Evolutionary conservation across 768 basidiomycete genomes (phyloP).

Genomic region (Serendipita sp.): DNA sequence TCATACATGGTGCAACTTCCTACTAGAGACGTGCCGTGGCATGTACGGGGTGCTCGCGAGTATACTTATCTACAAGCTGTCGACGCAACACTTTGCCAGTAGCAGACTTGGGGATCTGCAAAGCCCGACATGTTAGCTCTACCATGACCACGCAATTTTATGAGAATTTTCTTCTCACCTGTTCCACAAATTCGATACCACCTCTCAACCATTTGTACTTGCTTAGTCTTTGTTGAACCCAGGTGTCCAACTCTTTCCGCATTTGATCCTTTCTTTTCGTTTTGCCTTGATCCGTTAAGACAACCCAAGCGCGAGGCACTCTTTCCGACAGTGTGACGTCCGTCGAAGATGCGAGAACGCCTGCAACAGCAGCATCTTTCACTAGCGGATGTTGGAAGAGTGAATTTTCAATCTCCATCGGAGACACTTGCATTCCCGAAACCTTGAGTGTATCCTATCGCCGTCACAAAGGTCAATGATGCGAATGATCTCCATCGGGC

Average conservation of each 20-base stretch:
- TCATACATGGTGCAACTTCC: too few relatives aligned
- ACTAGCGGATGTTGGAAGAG: constrained; percentile 51
- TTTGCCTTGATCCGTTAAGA: constrained; percentile 40
- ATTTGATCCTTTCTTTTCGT: constrained; percentile 26
- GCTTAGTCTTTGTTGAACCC: constrained; percentile 47
- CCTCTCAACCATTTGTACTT: constrained; percentile 65
- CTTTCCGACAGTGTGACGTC: constrained; percentile 29
- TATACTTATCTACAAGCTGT: not conserved
- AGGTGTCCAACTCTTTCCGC: constrained; percentile 34
- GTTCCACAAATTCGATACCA: constrained; percentile 45
- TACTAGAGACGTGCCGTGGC: too few relatives aligned
- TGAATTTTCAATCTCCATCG: constrained; percentile 56
- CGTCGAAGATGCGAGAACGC: constrained; percentile 34
- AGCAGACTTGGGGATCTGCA: not conserved
- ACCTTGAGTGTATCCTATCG: constrained; percentile 61
- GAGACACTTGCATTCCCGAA: constrained; percentile 65
- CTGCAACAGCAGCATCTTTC: constrained; percentile 51
- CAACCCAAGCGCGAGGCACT: constrained; percentile 57
- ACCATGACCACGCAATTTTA: not conserved
- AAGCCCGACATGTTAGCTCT: not conserved
- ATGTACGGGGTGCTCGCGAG: not conserved
- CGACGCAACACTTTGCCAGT: not conserved
- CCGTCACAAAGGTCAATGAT: not conserved
- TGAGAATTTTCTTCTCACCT: constrained; percentile 26
- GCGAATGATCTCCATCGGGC: not conserved